phyloP scores from a whole-genome alignment of 108 stramenopile genomes.

The Cyclotella choctawhatcheeana region DNA sequence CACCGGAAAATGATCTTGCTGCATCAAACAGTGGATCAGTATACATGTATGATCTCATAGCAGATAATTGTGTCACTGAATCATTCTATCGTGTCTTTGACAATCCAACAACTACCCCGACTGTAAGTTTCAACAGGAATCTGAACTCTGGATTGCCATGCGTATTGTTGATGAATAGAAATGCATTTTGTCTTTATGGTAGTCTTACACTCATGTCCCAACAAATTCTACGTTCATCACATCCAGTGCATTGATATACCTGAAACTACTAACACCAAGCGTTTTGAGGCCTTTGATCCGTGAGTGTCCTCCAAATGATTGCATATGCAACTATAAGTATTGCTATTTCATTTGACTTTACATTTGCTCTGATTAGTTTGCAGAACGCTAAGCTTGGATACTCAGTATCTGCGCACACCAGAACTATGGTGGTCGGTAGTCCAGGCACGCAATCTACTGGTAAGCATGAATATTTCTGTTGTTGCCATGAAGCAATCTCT shows the following conservation, averaged over 20 bases:
- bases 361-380: too few species aligned
- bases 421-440: background rate
- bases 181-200: too few species aligned
- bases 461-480: background rate
- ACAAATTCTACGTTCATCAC: too few species aligned
- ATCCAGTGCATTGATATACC: constrained; percentile 4
- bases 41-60: constrained; percentile 11
- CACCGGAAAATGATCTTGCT: constrained; percentile 17
- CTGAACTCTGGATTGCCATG: too few species aligned
- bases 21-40: constrained; percentile 17
- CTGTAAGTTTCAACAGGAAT: too few species aligned
- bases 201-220: too few species aligned
- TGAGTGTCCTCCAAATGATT: too few species aligned
- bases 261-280: background rate
- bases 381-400: constrained; percentile 1
- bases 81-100: too few species aligned
- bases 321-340: too few species aligned
- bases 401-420: constrained; percentile 8
- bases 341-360: too few species aligned
- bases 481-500: too few species aligned
- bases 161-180: too few species aligned
- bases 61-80: constrained; percentile 3
- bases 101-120: background rate
- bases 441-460: background rate
- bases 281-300: constrained; percentile 16